phyloP scores from a whole-genome alignment of 2,329 filamentous ascomycete species.

The Aspergillus pseudoglaucus region DNA sequence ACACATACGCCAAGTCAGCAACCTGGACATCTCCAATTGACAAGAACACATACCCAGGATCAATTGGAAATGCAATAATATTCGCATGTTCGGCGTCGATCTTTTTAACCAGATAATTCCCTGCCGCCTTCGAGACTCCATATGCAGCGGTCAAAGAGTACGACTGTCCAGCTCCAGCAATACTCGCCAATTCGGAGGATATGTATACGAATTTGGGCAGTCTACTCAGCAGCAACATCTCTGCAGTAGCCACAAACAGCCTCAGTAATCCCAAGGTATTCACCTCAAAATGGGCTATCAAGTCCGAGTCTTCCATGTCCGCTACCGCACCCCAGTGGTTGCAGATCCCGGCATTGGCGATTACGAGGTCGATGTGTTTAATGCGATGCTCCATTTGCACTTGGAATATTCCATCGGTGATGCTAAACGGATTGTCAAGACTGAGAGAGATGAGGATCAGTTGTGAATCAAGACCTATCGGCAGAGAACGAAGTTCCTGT shows the following conservation, averaged over 20 bases:
- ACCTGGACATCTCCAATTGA: no score
- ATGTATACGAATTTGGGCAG: constrained; percentile 30
- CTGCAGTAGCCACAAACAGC: constrained; percentile 30
- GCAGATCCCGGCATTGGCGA: constrained; percentile 44
- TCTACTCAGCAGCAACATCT: constrained; percentile 22
- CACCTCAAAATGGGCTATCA: constrained; percentile 34
- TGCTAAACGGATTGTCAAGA: not conserved
- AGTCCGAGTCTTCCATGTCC: constrained; percentile 29
- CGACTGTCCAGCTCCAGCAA: constrained; percentile 20
- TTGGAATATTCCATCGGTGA: not conserved
- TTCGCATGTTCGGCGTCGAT: constrained; percentile 16
- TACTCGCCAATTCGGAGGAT: constrained; percentile 31
- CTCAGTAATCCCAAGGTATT: constrained; percentile 33
- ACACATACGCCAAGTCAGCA: no score
- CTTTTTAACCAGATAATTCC: constrained; percentile 15
- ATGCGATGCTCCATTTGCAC: constrained; percentile 6
- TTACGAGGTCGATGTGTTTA: constrained; percentile 6
- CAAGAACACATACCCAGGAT: constrained; percentile 24
- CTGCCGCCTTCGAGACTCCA: constrained; percentile 17
- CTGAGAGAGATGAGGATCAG: constrained; percentile 3
- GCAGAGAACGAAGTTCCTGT: not conserved
- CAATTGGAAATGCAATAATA: constrained; percentile 18
- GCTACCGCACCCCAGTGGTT: constrained; percentile 25
- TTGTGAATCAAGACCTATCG: not conserved
- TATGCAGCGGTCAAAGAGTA: constrained; percentile 13